Percentiles rank a stretch among this genome's conserved stretches.
Evolutionary conservation across 2,329 filamentous ascomycete genomes (phyloP).

Genomic region (Aureobasidium mangrovei): DNA sequence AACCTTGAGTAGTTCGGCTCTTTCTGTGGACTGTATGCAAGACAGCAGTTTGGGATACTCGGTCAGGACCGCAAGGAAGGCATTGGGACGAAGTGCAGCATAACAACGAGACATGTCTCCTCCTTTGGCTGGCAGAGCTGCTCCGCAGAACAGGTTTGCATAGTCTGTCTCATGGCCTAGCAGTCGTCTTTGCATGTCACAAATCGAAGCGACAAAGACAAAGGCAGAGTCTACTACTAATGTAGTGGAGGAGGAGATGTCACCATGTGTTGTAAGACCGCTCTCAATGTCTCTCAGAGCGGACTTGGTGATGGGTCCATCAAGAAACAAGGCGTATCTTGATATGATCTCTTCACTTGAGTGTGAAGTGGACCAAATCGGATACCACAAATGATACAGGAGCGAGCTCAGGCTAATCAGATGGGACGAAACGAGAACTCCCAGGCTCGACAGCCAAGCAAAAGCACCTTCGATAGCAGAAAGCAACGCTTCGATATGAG

Average conservation of each 20-base stretch:
- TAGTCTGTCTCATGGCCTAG: not conserved
- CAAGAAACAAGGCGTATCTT: not conserved
- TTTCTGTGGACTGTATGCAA: not conserved
- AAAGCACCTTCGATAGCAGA: not conserved
- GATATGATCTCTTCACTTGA: not conserved
- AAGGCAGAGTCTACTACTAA: slow-evolving; percentile 10
- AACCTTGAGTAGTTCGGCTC: not conserved
- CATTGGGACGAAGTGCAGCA: not conserved
- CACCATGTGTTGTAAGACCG: not conserved
- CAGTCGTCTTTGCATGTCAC: slow-evolving; percentile 10
- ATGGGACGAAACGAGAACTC: not conserved
- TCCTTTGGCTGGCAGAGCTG: not conserved
- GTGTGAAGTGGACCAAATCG: slow-evolving; percentile 6
- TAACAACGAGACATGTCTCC: not conserved
- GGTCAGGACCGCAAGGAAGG: slow-evolving; percentile 4
- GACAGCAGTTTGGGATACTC: not conserved
- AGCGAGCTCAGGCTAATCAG: not conserved
- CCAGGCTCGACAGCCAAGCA: not conserved
- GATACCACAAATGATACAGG: slow-evolving; percentile 7
- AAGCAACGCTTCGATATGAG: not conserved
- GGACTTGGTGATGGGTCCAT: not conserved
- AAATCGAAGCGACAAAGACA: slow-evolving; percentile 10
- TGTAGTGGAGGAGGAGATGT: not conserved
- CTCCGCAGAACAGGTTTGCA: not conserved
- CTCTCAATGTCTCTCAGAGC: not conserved